Percentiles rank a stretch among this genome's conserved stretches.
phyloP scores from a whole-genome alignment of 306 rosid species.

The Notholithocarpus densiflorus region DNA sequence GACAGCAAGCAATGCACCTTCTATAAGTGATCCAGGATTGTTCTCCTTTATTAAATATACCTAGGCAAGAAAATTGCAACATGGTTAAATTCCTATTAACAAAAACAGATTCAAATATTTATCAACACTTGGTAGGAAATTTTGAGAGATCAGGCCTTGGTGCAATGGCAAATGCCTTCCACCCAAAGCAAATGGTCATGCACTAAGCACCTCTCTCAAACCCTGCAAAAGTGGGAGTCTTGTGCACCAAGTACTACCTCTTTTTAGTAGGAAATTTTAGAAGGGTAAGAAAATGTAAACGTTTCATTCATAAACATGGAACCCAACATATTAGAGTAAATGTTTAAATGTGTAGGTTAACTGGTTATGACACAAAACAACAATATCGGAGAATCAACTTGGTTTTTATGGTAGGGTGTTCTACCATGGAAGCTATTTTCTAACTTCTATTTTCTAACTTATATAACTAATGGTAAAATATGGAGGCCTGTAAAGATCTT shows the following conservation, averaged over 20 bases:
- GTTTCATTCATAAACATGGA: not conserved
- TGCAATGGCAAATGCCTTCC: too few relatives aligned
- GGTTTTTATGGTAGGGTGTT: too few relatives aligned
- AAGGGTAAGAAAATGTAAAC: constrained; percentile 5
- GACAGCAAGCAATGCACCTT: constrained; percentile 78
- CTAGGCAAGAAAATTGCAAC: constrained; percentile 43
- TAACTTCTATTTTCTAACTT: too few relatives aligned
- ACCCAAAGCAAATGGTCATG: too few relatives aligned
- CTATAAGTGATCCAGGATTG: constrained; percentile 61
- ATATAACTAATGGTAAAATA: too few relatives aligned
- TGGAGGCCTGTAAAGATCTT: too few relatives aligned
- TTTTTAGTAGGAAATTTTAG: constrained; percentile 2
- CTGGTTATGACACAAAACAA: too few relatives aligned
- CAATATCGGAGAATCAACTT: too few relatives aligned
- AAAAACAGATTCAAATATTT: constrained; percentile 6
- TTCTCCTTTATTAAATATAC: constrained; percentile 80
- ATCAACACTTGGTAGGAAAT: constrained; percentile 16
- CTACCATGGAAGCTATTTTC: too few relatives aligned
- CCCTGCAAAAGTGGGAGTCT: too few relatives aligned
- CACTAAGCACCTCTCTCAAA: too few relatives aligned
- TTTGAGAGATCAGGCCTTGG: not conserved
- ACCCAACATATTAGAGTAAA: not conserved
- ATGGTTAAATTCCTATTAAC: constrained; percentile 20
- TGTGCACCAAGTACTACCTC: too few relatives aligned
- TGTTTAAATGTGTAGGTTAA: not conserved